Percentiles rank a stretch among this genome's conserved stretches.
Conservation (phyloP, 1,139 yeast genomes). For the Maudiozyma humilis region DNA sequence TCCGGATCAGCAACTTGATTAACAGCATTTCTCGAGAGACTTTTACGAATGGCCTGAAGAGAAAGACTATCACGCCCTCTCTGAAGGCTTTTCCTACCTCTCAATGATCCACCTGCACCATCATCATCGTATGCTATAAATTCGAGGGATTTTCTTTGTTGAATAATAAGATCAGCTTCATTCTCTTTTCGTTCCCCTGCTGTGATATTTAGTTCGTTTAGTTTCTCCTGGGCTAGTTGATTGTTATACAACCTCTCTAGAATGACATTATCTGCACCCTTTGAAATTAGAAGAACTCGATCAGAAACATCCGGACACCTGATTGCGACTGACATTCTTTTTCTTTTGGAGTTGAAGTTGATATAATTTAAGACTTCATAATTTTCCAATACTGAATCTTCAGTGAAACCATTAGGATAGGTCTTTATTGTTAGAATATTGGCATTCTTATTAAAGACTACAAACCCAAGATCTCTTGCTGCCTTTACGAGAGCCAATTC, state of each 20-base stretch:
- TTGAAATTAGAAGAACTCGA: slow-evolving; percentile 72
- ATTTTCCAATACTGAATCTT: slow-evolving; percentile 52
- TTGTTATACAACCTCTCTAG: slow-evolving; percentile 59
- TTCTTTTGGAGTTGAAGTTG: slow-evolving; percentile 81
- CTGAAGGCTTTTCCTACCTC: slow-evolving; percentile 12
- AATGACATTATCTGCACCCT: slow-evolving; percentile 95
- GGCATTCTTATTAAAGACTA: slow-evolving; percentile 61
- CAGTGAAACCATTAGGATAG: slow-evolving; percentile 74
- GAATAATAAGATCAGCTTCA: slow-evolving; percentile 74
- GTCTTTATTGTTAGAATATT: slow-evolving; percentile 57
- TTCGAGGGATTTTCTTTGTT: slow-evolving; percentile 37
- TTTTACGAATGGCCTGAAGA: slow-evolving; percentile 26
- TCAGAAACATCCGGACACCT: slow-evolving; percentile 57
- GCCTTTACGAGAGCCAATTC: slow-evolving; percentile 90
- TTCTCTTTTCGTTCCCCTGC: slow-evolving; percentile 59
- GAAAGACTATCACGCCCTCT: slow-evolving; percentile 35
- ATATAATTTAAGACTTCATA: slow-evolving; percentile 72
- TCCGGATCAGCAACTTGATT: slow-evolving; percentile 27
- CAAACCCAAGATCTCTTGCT: slow-evolving; percentile 87
- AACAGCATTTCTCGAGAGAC: slow-evolving; percentile 20
- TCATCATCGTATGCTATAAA: slow-evolving; percentile 19
- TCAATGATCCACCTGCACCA: slow-evolving; percentile 14
- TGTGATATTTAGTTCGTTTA: slow-evolving; percentile 52
- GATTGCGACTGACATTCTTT: slow-evolving; percentile 88
- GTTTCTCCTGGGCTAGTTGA: slow-evolving; percentile 53